These are phyloP conservation scores for Prinsepia uniflora DNA, from an alignment of 306 rosid genomes.

Conservation along the genomic window DNA sequence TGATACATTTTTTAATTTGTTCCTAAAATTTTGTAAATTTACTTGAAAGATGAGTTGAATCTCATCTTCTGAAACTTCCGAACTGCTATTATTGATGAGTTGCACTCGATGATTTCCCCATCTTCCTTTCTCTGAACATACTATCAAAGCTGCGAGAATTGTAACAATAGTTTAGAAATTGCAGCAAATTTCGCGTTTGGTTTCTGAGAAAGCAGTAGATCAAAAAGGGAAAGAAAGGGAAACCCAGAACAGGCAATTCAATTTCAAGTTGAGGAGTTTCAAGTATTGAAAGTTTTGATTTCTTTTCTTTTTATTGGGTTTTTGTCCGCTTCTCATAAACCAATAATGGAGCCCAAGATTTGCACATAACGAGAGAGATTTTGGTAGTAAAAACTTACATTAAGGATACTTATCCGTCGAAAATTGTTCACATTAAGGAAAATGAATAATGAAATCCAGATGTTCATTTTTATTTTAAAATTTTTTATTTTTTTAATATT, in stretches of 20 bases:
- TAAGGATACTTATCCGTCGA: neutral
- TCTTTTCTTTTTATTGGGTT: neutral
- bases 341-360: neutral
- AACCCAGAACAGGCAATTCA: neutral
- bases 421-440: no score
- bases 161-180: neutral
- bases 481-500: no score
- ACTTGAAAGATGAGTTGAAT: no score
- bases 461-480: no score
- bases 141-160: neutral
- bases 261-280: neutral
- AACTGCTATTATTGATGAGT: no score
- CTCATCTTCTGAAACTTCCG: no score
- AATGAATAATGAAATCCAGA: no score
- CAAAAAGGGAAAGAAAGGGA: neutral
- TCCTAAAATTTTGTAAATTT: no score
- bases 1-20: no score
- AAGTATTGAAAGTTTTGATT: neutral
- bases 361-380: neutral
- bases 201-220: neutral
- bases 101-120: slow-evolving; percentile 61
- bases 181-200: neutral
- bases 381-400: slow-evolving; percentile 18
- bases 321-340: neutral
- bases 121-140: slow-evolving; percentile 17